Percentiles rank a stretch among this genome's conserved stretches.
These are phyloP conservation scores for Candida pini DNA, from an alignment of 805 yeast species.

Conservation along the genomic window DNA sequence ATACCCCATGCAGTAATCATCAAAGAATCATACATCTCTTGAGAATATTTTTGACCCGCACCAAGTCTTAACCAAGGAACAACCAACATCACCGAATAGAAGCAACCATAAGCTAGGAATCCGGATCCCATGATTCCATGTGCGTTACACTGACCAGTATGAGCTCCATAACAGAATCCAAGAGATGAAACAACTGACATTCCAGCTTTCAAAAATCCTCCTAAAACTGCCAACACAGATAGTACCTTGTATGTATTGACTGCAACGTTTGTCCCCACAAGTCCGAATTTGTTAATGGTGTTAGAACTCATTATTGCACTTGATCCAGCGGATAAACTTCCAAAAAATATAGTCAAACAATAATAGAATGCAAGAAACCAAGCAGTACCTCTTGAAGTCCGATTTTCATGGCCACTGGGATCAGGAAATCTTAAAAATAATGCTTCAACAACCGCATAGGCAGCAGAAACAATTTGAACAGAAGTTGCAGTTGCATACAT, in stretches of 20 bases:
- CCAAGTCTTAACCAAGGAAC: slow-evolving; percentile 68
- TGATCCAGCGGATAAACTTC: slow-evolving; percentile 50
- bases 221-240: slow-evolving; percentile 41
- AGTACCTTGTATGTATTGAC: slow-evolving; percentile 36
- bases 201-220: slow-evolving; percentile 76
- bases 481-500: slow-evolving; percentile 38
- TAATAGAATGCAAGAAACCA: slow-evolving; percentile 51
- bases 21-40: slow-evolving; percentile 78
- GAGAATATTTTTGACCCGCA: slow-evolving; percentile 46
- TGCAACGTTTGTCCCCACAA: slow-evolving; percentile 33
- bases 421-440: slow-evolving; percentile 59
- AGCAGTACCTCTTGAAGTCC: slow-evolving; percentile 63
- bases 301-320: slow-evolving; percentile 28
- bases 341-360: slow-evolving; percentile 45
- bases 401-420: slow-evolving; percentile 57
- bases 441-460: slow-evolving; percentile 52
- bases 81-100: slow-evolving; percentile 59
- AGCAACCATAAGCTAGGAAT: slow-evolving; percentile 73
- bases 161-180: slow-evolving; percentile 80
- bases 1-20: slow-evolving; percentile 89
- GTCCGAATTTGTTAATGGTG: slow-evolving; percentile 31
- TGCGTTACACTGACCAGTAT: slow-evolving; percentile 93
- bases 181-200: slow-evolving; percentile 79
- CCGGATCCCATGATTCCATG: slow-evolving; percentile 97
- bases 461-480: slow-evolving; percentile 41